Base-by-base conservation (phyloP, 306 rosid genomes). In the Medicago ruthenica region DNA sequence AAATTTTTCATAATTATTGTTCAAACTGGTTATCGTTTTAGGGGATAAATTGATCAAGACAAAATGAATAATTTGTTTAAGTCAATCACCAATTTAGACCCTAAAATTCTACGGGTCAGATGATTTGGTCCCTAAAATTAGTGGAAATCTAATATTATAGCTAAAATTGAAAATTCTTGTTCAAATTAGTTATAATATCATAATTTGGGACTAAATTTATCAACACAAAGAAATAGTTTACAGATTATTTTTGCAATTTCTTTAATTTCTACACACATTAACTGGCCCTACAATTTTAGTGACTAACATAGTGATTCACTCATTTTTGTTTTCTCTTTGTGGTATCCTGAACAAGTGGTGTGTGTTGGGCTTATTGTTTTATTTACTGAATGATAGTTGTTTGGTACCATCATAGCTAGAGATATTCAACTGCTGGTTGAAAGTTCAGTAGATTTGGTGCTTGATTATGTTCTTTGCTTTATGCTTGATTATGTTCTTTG, bases 381-480 rank as follows among this genome's bases (percentile, higher is more conserved):
- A n/a, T n/a, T n/a, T n/a, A n/a, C n/a, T n/a, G n/a, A n/a, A n/a
- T n/a, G n/a, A n/a, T n/a, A n/a, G n/a, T n/a, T n/a, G n/a, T n/a
- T n/a, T n/a, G n/a, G n/a, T n/a, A n/a, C n/a, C n/a, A n/a, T n/a
- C n/a, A n/a, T 51, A 15, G 44, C 21, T 58, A 16, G 57, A 36
- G 45, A 4, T 4, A 47, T 70, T 78, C 31, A 9, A 48, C 34
- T 39, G 20, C 66, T 55, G 40, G 55, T 58, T 15, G n/a, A 9
- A 63, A 69, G 66, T 65, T 65, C 44, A 39, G 61, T 47, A 50
- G 76, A 70, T 37, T 79, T 59, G 31, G 78, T 48, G 62, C 18
- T 75, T 69, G 66, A 57, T 71, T 47, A 74, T 67, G 55, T 37
- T 44, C 18, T 37, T 24, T 24, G 16, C n/a, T 70, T 58, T 54